Evolutionary conservation across 306 rosid genomes (phyloP).

Genomic region (Trifolium fragiferum): DNA sequence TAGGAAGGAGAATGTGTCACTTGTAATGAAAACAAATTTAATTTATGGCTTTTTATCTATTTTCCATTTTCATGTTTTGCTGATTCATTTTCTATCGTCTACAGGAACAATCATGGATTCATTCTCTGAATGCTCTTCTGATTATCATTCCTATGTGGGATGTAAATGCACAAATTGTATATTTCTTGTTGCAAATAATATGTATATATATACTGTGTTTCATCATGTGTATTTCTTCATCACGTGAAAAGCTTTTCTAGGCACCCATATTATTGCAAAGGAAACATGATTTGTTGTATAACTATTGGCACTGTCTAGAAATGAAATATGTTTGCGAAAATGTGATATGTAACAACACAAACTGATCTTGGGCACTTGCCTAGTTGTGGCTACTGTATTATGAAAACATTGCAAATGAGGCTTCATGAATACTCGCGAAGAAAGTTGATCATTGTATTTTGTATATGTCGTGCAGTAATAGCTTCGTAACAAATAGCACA

Average conservation of each 20-base stretch:
- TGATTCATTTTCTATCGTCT: slow-evolving; percentile 33
- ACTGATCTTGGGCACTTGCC: background rate
- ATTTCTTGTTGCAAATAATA: slow-evolving; percentile 25
- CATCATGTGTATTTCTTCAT: slow-evolving; percentile 5
- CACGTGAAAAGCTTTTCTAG: slow-evolving; percentile 14
- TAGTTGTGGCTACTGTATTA: too few species aligned
- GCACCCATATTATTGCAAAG: slow-evolving; percentile 8
- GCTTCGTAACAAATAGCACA: too few species aligned
- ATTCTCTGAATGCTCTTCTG: slow-evolving; percentile 43
- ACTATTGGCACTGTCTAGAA: background rate
- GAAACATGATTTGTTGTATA: background rate
- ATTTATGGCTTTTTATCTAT: slow-evolving; percentile 1
- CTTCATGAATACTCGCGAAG: too few species aligned
- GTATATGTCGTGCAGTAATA: too few species aligned
- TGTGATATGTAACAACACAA: slow-evolving; percentile 5
- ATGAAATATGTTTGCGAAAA: background rate
- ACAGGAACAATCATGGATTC: slow-evolving; percentile 47
- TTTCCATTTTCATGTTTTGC: slow-evolving; percentile 11
- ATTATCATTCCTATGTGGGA: slow-evolving; percentile 8
- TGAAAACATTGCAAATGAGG: too few species aligned
- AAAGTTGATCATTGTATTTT: too few species aligned
- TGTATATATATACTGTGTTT: slow-evolving; percentile 7
- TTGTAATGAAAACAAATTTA: background rate
- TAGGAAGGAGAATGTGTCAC: background rate
- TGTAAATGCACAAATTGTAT: slow-evolving; percentile 35